phyloP scores from a whole-genome alignment of 2,329 filamentous ascomycete species.

The Beauveria sp. region DNA sequence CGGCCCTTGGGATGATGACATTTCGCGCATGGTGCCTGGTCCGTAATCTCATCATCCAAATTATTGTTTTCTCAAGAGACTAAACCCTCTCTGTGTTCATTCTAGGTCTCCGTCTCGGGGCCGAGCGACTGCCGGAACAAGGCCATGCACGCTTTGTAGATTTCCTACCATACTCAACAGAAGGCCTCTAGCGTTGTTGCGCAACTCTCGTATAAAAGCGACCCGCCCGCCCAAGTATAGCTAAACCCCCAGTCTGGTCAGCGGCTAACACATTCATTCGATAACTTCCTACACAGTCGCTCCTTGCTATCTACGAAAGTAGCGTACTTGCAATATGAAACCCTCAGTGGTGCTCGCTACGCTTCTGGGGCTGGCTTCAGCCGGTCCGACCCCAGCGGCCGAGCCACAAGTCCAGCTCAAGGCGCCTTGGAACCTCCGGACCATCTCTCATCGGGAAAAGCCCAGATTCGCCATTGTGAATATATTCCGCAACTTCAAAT shows the following conservation, averaged over 20 bases:
- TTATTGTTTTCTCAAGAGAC: too few species aligned
- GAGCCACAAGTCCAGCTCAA: constrained; percentile 27
- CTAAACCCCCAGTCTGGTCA: neutral
- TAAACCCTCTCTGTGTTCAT: too few species aligned
- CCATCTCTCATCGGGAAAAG: neutral
- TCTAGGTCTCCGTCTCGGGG: too few species aligned
- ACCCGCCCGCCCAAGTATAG: too few species aligned
- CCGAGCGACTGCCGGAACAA: too few species aligned
- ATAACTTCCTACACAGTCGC: neutral
- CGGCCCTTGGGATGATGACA: too few species aligned
- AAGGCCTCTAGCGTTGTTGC: too few species aligned
- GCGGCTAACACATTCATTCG: neutral
- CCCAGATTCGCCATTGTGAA: neutral
- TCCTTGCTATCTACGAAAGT: neutral
- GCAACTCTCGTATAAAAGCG: too few species aligned
- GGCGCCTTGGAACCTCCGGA: neutral
- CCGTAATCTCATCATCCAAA: too few species aligned
- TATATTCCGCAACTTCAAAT: neutral
- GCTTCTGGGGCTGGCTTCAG: neutral
- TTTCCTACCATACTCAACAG: too few species aligned
- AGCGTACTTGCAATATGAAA: neutral
- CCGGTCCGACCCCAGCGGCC: neutral
- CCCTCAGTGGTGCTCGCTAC: neutral
- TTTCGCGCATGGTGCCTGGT: too few species aligned
- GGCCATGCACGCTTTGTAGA: too few species aligned